phyloP scores from a whole-genome alignment of 2,329 filamentous ascomycete species.

The Chaetoscypha palmicola region DNA sequence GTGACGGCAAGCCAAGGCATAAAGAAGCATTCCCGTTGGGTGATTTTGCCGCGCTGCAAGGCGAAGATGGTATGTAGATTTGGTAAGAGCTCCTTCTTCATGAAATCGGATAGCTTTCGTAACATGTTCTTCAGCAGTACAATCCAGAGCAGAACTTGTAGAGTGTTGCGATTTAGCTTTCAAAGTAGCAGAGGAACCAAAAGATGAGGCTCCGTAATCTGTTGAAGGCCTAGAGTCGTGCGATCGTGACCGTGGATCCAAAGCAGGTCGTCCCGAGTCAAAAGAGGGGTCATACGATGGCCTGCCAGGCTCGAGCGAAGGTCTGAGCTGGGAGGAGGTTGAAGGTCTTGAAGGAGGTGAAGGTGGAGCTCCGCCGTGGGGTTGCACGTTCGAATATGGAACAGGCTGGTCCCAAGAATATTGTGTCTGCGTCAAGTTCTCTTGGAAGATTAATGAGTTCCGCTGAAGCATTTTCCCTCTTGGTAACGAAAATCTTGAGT shows the following conservation, averaged over 20 bases:
- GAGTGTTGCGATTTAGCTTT: conserved; percentile 43
- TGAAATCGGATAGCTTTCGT: conserved; percentile 86
- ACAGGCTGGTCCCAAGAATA: conserved; percentile 57
- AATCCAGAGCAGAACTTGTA: conserved; percentile 52
- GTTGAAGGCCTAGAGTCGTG: conserved; percentile 44
- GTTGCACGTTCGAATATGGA: conserved; percentile 37
- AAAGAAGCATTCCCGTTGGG: conserved; percentile 91
- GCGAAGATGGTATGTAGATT: conserved; percentile 93
- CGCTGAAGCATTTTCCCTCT: conserved; percentile 74
- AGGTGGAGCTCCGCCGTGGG: conserved; percentile 45
- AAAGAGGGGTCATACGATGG: conserved; percentile 42
- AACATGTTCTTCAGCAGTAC: conserved; percentile 81
- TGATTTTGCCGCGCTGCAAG: conserved; percentile 80
- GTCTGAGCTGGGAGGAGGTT: conserved; percentile 47
- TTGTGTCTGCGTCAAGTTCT: conserved; percentile 44
- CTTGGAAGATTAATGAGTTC: conserved; percentile 52
- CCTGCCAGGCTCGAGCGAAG: conserved; percentile 39
- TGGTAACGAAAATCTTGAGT: conserved; percentile 77
- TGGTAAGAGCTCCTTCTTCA: conserved; percentile 77
- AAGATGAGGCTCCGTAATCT: conserved; percentile 30
- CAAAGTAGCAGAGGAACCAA: conserved; percentile 28
- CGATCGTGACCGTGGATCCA: conserved; percentile 40
- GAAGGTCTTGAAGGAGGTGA: conserved; percentile 55
- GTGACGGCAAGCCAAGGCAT: conserved; percentile 88
- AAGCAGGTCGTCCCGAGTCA: conserved; percentile 44